These are phyloP conservation scores for Chlamydomonas sp. DNA, from an alignment of 139 green algal species.

Conservation along the genomic window DNA sequence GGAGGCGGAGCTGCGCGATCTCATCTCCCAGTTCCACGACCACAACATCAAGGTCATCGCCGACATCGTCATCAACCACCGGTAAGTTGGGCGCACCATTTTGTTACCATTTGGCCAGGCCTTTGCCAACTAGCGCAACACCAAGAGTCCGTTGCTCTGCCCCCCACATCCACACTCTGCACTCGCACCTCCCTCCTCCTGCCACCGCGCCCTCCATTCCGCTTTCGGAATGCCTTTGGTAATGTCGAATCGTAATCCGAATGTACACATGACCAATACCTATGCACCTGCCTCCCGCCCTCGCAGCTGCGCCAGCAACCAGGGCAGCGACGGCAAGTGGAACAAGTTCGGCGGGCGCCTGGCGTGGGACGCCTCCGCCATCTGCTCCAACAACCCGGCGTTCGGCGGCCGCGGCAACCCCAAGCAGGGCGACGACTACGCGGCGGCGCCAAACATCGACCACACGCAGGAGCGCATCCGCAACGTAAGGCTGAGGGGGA, in stretches of 20 bases:
- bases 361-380: constrained; percentile 85
- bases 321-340: constrained; percentile 85
- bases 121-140: background rate
- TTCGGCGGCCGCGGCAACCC: constrained; percentile 85
- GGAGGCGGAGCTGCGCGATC: constrained; percentile 70
- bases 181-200: too few species aligned
- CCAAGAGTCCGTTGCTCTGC: background rate
- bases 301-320: constrained; percentile 51
- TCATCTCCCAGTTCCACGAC: constrained; percentile 72
- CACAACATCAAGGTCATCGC: constrained; percentile 87
- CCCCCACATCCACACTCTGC: too few species aligned
- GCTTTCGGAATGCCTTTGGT: too few species aligned
- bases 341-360: constrained; percentile 93
- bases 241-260: background rate
- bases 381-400: constrained; percentile 88
- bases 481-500: constrained; percentile 19
- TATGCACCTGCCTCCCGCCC: background rate
- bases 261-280: background rate
- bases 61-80: constrained; percentile 98
- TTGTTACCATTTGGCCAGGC: background rate
- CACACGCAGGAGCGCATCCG: constrained; percentile 87
- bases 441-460: constrained; percentile 95
- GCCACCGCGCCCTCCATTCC: too few species aligned
- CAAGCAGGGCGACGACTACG: constrained; percentile 90
- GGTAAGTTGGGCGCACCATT: constrained; percentile 51